A percentile compares a stretch with the other conserved stretches of the same genome.
Conservation (phyloP, 345 rosid species). For the Citrus hindsii region DNA sequence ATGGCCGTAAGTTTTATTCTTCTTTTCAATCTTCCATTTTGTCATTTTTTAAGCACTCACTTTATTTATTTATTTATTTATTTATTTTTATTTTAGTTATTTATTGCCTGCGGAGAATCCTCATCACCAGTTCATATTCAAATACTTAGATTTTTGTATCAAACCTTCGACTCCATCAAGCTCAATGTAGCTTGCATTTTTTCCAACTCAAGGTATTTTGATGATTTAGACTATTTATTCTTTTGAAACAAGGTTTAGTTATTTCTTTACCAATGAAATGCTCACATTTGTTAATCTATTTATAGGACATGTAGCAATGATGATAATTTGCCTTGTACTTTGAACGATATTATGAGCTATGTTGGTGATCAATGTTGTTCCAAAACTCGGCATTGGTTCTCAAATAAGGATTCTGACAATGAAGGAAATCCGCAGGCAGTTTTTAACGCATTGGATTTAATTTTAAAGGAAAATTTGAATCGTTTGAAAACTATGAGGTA, state of each 20-base stretch:
- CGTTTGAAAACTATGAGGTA: conserved; percentile 65
- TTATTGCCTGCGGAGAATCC: conserved; percentile 39
- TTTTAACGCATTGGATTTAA: conserved; percentile 52
- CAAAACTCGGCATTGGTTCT: conserved; percentile 31
- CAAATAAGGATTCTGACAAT: conserved; percentile 26
- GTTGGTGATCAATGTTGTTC: conserved; percentile 14
- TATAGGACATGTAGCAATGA: conserved; percentile 23
- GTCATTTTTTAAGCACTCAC: neutral
- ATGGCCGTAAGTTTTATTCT: neutral
- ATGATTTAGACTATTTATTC: too few species aligned
- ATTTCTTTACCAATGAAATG: neutral
- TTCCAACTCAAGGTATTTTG: conserved; percentile 22
- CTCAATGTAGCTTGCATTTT: conserved; percentile 34
- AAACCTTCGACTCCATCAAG: conserved; percentile 39
- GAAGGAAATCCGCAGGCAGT: conserved; percentile 41
- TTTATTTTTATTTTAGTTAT: conserved; percentile 28
- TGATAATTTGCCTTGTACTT: conserved; percentile 22
- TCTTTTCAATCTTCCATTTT: neutral
- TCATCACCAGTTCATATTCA: conserved; percentile 28
- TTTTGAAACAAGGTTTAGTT: too few species aligned
- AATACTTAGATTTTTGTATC: conserved; percentile 38
- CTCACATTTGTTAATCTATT: neutral
- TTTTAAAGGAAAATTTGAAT: conserved; percentile 61
- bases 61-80: neutral
- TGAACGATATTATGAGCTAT: conserved; percentile 15